A percentile compares a stretch with the other conserved stretches of the same genome.
Conservation (phyloP, 192 early-diverging fungal genomes). For the Kappamyces sp. region DNA sequence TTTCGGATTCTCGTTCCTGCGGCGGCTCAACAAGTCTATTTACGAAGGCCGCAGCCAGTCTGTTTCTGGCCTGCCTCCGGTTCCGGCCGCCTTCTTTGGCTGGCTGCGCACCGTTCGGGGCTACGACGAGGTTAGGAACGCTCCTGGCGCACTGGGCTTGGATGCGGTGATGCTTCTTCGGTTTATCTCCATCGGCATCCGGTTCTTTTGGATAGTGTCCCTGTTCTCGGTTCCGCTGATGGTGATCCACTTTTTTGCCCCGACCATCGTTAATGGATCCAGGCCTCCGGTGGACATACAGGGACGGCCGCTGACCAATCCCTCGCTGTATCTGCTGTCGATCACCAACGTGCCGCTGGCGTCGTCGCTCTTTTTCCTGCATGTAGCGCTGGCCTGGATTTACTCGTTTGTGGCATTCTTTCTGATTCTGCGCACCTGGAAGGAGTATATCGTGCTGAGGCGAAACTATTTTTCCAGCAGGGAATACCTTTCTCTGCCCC, state of each 20-base stretch:
- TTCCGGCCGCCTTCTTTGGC: slow-evolving; percentile 18
- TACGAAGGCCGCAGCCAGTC: no score
- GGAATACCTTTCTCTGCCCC: slow-evolving; percentile 19
- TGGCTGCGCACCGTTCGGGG: slow-evolving; percentile 30
- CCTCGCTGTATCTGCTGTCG: slow-evolving; percentile 22
- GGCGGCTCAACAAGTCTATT: no score
- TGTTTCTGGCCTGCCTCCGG: background rate
- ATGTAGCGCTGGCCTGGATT: slow-evolving; percentile 26
- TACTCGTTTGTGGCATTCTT: slow-evolving; percentile 20
- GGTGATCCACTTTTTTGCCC: slow-evolving; percentile 24
- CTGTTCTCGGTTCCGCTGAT: slow-evolving; percentile 24
- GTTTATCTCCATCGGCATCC: slow-evolving; percentile 26
- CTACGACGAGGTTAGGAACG: slow-evolving; percentile 20
- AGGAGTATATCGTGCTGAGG: slow-evolving; percentile 25
- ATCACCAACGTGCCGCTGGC: slow-evolving; percentile 23
- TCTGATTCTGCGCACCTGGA: slow-evolving; percentile 27
- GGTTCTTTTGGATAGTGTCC: slow-evolving; percentile 26
- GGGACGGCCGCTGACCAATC: slow-evolving; percentile 18
- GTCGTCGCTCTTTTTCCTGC: slow-evolving; percentile 28
- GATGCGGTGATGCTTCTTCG: slow-evolving; percentile 47
- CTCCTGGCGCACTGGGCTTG: slow-evolving; percentile 30
- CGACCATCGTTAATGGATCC: background rate
- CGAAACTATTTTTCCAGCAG: slow-evolving; percentile 20
- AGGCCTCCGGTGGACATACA: no score
- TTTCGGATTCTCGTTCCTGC: no score